Evolutionary conservation across 1,284 basidiomycete genomes (phyloP), one percentile per base, ranked within the genome.

Genomic region (Ceratobasidium sp.): DNA sequence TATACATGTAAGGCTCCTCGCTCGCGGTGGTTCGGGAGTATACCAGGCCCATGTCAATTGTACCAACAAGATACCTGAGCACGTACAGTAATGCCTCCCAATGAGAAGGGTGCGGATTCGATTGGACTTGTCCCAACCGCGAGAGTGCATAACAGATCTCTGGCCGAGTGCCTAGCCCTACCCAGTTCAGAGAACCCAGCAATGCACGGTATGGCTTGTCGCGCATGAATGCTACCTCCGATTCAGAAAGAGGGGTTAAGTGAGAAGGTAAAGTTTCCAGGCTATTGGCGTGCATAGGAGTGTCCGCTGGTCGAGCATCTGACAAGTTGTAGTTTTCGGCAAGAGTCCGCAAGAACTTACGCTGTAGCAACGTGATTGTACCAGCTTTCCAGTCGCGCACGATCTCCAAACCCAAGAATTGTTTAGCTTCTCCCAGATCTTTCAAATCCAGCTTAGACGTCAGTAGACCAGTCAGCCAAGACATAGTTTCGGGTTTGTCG

Each of bases 331-430:
- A 85, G n/a, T n/a, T n/a, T n/a, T n/a, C 85, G 85, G 54, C 77
- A 78, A 1, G 50, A 78, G 10, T 86, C 85, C 79, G 5, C 7
- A 33, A 33, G 78, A 85, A 86, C 10, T 79, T 54, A 1, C 78
- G 77, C 54, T 86, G 85, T 0, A 77, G 81, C 20, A 86, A 78
- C 28, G 80, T 76, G 28, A 86, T 80, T 2, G 83, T 84, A 7
- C 82, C 65, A 1, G 61, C 77, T 4, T 65, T 50, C 17, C 80
- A 69, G 68, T 86, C 81, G 0, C 84, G 81, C 3, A 65, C 74
- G 75, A 87, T 80, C 70, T 84, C 80, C 59, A 86, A 82, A 3
- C 85, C 84, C 0, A 87, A 81, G 17, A 87, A 77, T 80, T 81
- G 84, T 13, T 79, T 78, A 38, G 83, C 81, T 0, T 79, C 62